Conservation (phyloP, 2,329 filamentous ascomycete genomes). For the Hypoxylon sp. region DNA sequence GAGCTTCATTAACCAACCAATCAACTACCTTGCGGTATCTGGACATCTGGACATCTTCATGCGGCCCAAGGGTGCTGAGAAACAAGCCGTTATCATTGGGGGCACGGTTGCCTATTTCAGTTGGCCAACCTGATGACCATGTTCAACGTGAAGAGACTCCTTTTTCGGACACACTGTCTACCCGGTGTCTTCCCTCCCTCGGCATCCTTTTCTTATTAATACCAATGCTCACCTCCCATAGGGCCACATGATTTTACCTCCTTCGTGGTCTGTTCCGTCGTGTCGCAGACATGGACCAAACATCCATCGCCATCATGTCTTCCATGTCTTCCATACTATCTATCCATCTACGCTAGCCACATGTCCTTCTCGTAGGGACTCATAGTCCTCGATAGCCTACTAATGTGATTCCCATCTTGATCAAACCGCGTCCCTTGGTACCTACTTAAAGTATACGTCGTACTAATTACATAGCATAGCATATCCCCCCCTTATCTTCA, state of each 20-base stretch:
- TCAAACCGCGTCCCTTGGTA: constrained; percentile 31
- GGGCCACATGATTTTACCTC: constrained; percentile 34
- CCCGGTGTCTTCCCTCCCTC: constrained; percentile 15
- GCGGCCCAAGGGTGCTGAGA: constrained; percentile 26
- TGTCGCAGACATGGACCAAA: constrained; percentile 30
- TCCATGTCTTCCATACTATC: constrained; percentile 27
- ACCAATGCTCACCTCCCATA: constrained; percentile 25
- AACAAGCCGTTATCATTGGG: constrained; percentile 33
- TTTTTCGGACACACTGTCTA: constrained; percentile 23
- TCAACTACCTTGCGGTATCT: constrained; percentile 30
- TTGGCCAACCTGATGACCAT: constrained; percentile 20
- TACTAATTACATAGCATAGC: constrained; percentile 33
- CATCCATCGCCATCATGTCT: constrained; percentile 26
- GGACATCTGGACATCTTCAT: constrained; percentile 19
- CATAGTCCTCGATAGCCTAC: constrained; percentile 31
- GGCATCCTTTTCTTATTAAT: constrained; percentile 24
- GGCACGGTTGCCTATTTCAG: constrained; percentile 23
- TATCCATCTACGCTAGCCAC: constrained; percentile 28
- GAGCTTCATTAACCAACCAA: constrained; percentile 29
- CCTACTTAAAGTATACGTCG: neutral
- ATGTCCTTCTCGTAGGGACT: constrained; percentile 27
- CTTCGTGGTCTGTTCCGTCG: constrained; percentile 32
- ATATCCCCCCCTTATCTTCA: constrained; percentile 29
- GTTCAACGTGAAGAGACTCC: constrained; percentile 9
- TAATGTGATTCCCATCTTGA: constrained; percentile 27